Percentiles rank a stretch among this genome's conserved stretches.
phyloP scores from a whole-genome alignment of 2,329 filamentous ascomycete species.

The Acrocalymma vagum region DNA sequence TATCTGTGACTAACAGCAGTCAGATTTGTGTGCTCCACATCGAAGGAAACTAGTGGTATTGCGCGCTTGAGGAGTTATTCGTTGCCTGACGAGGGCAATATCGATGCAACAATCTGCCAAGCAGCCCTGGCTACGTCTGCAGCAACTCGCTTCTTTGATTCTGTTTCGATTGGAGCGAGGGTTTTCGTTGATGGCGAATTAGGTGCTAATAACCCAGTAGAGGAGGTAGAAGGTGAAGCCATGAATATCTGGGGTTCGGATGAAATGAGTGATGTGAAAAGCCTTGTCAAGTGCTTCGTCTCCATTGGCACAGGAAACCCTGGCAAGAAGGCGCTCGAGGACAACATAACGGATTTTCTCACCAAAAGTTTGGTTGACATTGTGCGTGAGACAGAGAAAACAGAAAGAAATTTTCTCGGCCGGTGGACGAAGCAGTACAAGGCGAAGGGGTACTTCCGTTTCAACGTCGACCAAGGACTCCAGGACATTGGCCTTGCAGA shows the following conservation, averaged over 20 bases:
- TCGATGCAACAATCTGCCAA: conserved; percentile 30
- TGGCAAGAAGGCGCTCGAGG: conserved; percentile 4
- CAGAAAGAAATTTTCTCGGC: conserved; percentile 33
- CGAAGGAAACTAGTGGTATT: conserved; percentile 54
- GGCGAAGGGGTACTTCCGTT: conserved; percentile 41
- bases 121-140: conserved; percentile 33
- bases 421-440: conserved; percentile 31
- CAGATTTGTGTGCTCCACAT: conserved; percentile 8
- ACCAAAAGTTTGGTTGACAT: conserved; percentile 31
- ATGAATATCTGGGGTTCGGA: conserved; percentile 14
- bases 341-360: conserved; percentile 16
- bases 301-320: conserved; percentile 24
- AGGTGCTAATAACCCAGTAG: conserved; percentile 55
- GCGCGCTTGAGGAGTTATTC: conserved; percentile 44
- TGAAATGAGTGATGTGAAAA: too few species aligned
- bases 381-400: conserved; percentile 38
- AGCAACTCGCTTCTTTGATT: conserved; percentile 34
- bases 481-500: conserved; percentile 27
- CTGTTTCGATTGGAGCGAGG: conserved; percentile 46
- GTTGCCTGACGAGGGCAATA: conserved; percentile 11
- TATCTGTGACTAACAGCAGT: too few species aligned
- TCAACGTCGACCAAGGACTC: conserved; percentile 44
- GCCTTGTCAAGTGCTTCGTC: conserved; percentile 23
- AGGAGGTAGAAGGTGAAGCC: conserved; percentile 47
- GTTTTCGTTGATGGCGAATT: conserved; percentile 52